Percentiles rank a stretch among this genome's conserved stretches.
phyloP scores from a whole-genome alignment of 2,329 filamentous ascomycete genomes.

The Nannizzia gypsea region DNA sequence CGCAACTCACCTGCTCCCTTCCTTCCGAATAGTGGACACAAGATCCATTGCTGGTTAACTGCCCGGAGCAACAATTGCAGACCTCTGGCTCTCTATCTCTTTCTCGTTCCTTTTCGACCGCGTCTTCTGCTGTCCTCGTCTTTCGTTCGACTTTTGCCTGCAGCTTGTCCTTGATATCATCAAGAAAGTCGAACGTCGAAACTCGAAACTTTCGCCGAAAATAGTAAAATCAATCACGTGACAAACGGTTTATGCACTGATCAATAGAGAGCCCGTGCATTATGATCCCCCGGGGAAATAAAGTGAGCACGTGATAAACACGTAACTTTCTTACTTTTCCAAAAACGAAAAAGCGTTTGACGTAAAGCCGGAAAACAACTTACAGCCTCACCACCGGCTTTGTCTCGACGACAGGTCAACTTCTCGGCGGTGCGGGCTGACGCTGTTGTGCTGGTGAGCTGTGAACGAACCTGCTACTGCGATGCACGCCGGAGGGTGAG shows the following conservation, averaged over 20 bases:
- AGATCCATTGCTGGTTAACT: slow-evolving; percentile 62
- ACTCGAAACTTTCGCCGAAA: not conserved
- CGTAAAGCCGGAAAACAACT: not conserved
- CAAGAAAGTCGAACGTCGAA: not conserved
- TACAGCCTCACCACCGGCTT: not conserved
- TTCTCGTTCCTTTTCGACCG: not conserved
- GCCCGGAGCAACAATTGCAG: not conserved
- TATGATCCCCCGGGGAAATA: not conserved
- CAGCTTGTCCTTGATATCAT: not conserved
- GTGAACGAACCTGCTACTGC: not conserved
- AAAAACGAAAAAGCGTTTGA: not conserved
- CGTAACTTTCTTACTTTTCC: not conserved
- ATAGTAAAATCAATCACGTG: not conserved
- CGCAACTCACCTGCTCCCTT: slow-evolving; percentile 52
- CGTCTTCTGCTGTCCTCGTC: too few species aligned
- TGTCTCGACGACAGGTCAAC: not conserved
- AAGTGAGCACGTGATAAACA: not conserved
- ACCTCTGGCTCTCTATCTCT: not conserved
- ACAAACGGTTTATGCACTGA: slow-evolving; percentile 2
- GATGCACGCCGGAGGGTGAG: not conserved
- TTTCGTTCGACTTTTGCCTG: not conserved
- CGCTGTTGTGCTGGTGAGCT: not conserved
- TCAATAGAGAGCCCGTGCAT: not conserved
- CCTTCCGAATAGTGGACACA: slow-evolving; percentile 83
- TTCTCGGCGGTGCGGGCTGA: not conserved